phyloP scores from a whole-genome alignment of 805 yeast genomes.

The Phaffomyces thermotolerans region DNA sequence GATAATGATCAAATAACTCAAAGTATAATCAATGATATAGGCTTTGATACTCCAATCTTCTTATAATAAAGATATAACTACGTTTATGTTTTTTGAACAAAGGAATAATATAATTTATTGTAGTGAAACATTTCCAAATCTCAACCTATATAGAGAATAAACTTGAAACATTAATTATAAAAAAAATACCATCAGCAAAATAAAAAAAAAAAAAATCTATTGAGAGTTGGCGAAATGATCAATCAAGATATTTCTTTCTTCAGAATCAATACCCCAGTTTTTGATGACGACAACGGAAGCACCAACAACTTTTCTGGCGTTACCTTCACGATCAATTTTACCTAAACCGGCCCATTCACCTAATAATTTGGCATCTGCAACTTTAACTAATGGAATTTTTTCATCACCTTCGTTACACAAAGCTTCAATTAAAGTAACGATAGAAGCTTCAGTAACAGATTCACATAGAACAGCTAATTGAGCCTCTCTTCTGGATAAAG shows the following conservation, averaged over 20 bases:
- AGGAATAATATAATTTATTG: background rate
- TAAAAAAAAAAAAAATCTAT: too few species aligned
- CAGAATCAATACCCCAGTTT: slow-evolving; percentile 99
- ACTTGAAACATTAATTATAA: background rate
- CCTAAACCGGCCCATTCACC: slow-evolving; percentile 99
- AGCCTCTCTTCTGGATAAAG: slow-evolving; percentile 95
- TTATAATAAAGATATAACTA: slow-evolving; percentile 4
- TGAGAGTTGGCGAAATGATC: slow-evolving; percentile 92
- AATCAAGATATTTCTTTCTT: slow-evolving; percentile 92
- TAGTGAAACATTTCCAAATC: background rate
- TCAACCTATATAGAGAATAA: background rate
- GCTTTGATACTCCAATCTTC: slow-evolving; percentile 22
- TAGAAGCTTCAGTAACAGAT: slow-evolving; percentile 96
- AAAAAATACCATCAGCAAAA: too few species aligned
- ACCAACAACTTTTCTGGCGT: slow-evolving; percentile 99
- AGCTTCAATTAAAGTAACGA: slow-evolving; percentile 97
- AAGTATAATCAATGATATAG: slow-evolving; percentile 1
- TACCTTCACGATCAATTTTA: slow-evolving; percentile 99
- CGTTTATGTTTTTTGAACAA: background rate
- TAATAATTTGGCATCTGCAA: slow-evolving; percentile 97
- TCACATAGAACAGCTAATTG: slow-evolving; percentile 96
- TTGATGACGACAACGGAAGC: slow-evolving; percentile 99
- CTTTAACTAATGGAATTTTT: slow-evolving; percentile 97
- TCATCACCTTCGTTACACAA: slow-evolving; percentile 96
- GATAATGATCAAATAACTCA: background rate